Evolutionary conservation across 2,329 filamentous ascomycete species (phyloP), one percentile per base, ranked within the genome.

Genomic region (Diaporthe aspalathi): DNA sequence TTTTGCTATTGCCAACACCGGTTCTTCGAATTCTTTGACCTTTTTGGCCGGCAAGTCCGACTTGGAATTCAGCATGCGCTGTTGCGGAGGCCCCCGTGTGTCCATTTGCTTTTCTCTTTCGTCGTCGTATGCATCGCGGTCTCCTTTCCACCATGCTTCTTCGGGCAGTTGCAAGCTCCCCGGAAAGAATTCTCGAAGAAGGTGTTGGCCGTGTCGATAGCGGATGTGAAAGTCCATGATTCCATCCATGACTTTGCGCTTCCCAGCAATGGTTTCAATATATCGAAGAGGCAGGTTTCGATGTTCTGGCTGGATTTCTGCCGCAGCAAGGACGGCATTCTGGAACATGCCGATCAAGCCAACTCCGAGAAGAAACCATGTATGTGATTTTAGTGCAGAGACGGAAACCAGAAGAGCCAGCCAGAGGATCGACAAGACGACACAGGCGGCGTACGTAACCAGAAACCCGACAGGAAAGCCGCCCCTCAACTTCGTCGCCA

Each of bases 281-380:
- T 29, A 57, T 43, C 66, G 17, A 17, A 72, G 60, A n/a, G 71
- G 71, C 12, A 73, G 14, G 35, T 73, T 73, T 2, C 68, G 60
- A n/a, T 24, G 32, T 20, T 76, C 66, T 0, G 81, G 79, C 7
- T 68, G 68, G 7, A 80, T 76, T 43, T 74, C 72, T 35, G 71
- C 73, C 8, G 77, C 81, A 0, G 81, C 81, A 5, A 82, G 79
- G 60, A 77, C 76, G 20, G 81, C 76, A 71, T 83, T 84, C 70
- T 84, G 82, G 0, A 83, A 45, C 70, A 83, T 82, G n/a, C 83
- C 83, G 24, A 84, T 74, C 2, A 76, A 78, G 0, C 83, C 83
- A 4, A 84, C 77, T 0, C 76, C 81, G 6, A 85, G 75, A 20
- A 85, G 75, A 72, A 77, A 84, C 83, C 83, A 85, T 1, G 81